These are phyloP conservation scores for Elongisporangium senticosum DNA, from an alignment of 352 stramenopile genomes.

Conservation along the genomic window DNA sequence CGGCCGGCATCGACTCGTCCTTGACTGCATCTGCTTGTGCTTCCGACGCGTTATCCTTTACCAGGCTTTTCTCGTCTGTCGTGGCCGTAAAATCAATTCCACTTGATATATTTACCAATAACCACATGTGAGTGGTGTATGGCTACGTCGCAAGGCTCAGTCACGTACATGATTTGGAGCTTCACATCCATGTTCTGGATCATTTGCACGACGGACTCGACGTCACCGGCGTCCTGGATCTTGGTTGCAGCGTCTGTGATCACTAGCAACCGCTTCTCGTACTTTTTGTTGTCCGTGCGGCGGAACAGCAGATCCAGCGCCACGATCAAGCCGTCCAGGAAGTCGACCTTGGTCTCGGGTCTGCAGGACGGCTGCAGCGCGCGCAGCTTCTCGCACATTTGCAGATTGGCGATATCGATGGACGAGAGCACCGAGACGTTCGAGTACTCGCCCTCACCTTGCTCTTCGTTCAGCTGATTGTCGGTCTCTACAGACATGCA, in stretches of 20 bases:
- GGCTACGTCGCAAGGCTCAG: too few species aligned
- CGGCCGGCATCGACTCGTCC: conserved; percentile 15
- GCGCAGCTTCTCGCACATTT: conserved; percentile 53
- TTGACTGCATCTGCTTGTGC: conserved; percentile 8
- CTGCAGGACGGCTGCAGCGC: conserved; percentile 20
- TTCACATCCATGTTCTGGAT: conserved; percentile 74
- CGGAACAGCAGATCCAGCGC: conserved; percentile 75
- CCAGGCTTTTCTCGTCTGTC: conserved; percentile 18
- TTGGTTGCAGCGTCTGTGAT: conserved; percentile 66
- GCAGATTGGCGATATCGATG: conserved; percentile 56
- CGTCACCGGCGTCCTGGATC: conserved; percentile 54
- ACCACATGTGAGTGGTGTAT: conserved; percentile 1
- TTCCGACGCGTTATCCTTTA: conserved; percentile 11
- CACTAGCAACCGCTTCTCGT: conserved; percentile 66
- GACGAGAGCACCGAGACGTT: conserved; percentile 58
- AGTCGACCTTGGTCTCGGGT: conserved; percentile 44
- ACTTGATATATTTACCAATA: conserved; percentile 13
- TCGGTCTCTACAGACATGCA: conserved; percentile 62
- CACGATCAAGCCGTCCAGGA: conserved; percentile 77
- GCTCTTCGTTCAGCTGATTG: conserved; percentile 75
- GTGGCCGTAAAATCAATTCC: conserved; percentile 65
- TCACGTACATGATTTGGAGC: conserved; percentile 70
- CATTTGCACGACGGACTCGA: conserved; percentile 70
- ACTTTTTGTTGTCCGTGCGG: conserved; percentile 72
- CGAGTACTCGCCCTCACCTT: conserved; percentile 46